Evolutionary conservation across 2,329 filamentous ascomycete genomes (phyloP).

Genomic region (Hymenotorrendiella dingleyae): DNA sequence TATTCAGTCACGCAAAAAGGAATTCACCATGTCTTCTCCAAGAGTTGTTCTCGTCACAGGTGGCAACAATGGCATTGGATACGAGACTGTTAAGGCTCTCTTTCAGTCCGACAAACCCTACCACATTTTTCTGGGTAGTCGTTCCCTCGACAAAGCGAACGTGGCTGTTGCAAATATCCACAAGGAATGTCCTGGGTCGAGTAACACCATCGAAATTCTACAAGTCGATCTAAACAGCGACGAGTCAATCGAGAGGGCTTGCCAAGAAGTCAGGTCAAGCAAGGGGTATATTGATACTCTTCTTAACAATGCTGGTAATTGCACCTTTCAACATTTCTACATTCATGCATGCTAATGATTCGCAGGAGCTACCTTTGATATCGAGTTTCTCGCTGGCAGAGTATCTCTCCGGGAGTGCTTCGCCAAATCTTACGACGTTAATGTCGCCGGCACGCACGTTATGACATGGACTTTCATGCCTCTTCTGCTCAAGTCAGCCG

Average conservation of each 20-base stretch:
- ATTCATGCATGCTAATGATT: constrained; percentile 1
- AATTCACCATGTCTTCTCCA: constrained; percentile 4
- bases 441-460: constrained; percentile 36
- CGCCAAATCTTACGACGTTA: constrained; percentile 38
- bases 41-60: constrained; percentile 34
- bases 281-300: constrained; percentile 31
- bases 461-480: constrained; percentile 34
- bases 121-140: constrained; percentile 38
- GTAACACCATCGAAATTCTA: constrained; percentile 19
- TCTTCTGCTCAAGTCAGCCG: constrained; percentile 37
- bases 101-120: constrained; percentile 12
- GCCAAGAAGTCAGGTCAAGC: constrained; percentile 23
- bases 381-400: constrained; percentile 22
- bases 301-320: constrained; percentile 31
- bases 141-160: constrained; percentile 36
- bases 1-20: no score
- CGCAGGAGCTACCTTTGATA: constrained; percentile 27
- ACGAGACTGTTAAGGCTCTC: constrained; percentile 31
- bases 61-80: constrained; percentile 37
- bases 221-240: constrained; percentile 32
- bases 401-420: constrained; percentile 34
- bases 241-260: constrained; percentile 29
- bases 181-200: constrained; percentile 30
- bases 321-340: not conserved
- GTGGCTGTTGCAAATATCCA: constrained; percentile 33